Evolutionary conservation across 179 eudicot species (phyloP), one percentile per base, ranked within the genome.

Genomic region (Amaranthus tricolor): DNA sequence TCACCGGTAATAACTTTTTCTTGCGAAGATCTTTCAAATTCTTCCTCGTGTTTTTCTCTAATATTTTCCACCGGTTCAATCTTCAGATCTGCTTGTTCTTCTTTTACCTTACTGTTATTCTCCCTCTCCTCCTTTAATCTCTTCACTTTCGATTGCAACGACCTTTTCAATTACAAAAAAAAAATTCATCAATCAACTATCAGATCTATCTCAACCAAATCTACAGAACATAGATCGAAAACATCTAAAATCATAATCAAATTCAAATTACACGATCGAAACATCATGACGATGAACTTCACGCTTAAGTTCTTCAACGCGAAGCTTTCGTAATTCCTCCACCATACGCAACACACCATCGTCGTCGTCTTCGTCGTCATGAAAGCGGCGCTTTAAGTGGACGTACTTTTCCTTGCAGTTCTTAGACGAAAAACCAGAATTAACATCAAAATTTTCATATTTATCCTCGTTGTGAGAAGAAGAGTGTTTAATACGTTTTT

Each of bases 131-230:
- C 87, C 71, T 84, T 81, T 62, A 86, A 84, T 65, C 71, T 73
- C 86, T 78, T 80, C 79, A 86, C 87, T 67, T 84, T 86, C 78
- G 68, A 77, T 68, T 84, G 74, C 76, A 86, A 77, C 74, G 86
- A 84, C 83, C 89, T 86, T 74, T 74, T 50, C 70, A 68, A 66
- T 15, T 73, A 62, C 40, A 9, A 57, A 20, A 68, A 21, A 50
- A 31, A 31, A 31, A 31, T 31, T 31, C 40, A 31, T 31, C 40
- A 31, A 44, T 17, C 17, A 54, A 49, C 17, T 15, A 70, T 82
- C 77, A 83, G 84, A 83, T 83, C 80, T 72, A 66, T 64, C 55
- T 60, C 45, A 54, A 31, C 40, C 19, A 61, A 4, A 60, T 67
- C 67, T 52, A 20, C 15, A 74, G 52, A 49, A 80, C 55, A n/a